Conservation (phyloP, 2,329 filamentous ascomycete genomes). For the Nemania abortiva region DNA sequence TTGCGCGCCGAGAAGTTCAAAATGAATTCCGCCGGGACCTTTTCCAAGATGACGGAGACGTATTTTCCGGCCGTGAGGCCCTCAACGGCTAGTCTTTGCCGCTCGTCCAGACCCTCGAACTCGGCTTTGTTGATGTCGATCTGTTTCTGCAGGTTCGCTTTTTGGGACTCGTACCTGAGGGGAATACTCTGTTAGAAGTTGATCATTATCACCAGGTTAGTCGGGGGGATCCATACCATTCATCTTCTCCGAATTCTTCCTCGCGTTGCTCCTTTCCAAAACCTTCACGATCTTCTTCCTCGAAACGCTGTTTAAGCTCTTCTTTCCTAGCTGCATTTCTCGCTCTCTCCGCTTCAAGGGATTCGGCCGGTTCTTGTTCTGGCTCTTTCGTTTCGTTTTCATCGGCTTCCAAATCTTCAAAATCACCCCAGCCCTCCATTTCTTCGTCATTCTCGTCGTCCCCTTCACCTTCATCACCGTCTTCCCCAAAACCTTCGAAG, state of each 20-base stretch:
- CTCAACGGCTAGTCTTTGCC: slow-evolving; percentile 85
- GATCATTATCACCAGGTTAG: neutral
- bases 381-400: slow-evolving; percentile 66
- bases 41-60: slow-evolving; percentile 88
- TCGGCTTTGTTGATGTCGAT: slow-evolving; percentile 96
- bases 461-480: slow-evolving; percentile 75
- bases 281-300: slow-evolving; percentile 97
- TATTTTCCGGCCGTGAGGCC: slow-evolving; percentile 94
- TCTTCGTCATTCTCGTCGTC: slow-evolving; percentile 34
- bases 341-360: slow-evolving; percentile 87
- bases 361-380: slow-evolving; percentile 59
- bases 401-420: slow-evolving; percentile 86
- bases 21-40: slow-evolving; percentile 91
- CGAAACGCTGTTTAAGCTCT: slow-evolving; percentile 92
- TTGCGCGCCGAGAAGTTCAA: slow-evolving; percentile 82
- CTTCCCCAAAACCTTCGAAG: slow-evolving; percentile 67
- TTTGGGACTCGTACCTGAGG: slow-evolving; percentile 66
- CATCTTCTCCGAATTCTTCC: slow-evolving; percentile 93
- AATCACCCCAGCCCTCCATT: slow-evolving; percentile 66
- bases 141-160: slow-evolving; percentile 94
- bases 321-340: slow-evolving; percentile 93
- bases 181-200: slow-evolving; percentile 6
- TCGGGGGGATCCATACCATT: slow-evolving; percentile 88
- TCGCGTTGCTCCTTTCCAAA: slow-evolving; percentile 76
- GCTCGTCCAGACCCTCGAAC: slow-evolving; percentile 87